phyloP scores from a whole-genome alignment of 352 stramenopile species.

The Globisporangium paroecandrum region DNA sequence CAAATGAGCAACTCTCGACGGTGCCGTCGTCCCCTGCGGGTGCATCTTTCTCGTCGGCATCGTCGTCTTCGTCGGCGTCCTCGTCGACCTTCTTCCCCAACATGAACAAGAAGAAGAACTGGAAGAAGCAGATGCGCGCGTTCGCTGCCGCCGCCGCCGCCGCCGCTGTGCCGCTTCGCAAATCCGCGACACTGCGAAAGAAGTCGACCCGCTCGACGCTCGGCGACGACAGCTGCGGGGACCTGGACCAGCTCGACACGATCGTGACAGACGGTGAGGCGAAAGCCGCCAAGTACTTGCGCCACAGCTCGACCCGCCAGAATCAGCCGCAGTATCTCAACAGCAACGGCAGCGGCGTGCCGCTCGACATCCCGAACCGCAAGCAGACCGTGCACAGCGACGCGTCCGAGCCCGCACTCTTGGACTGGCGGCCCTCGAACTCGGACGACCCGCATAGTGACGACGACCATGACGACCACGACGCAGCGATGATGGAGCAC shows the following conservation, averaged over 20 bases:
- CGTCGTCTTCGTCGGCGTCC: slow-evolving; percentile 15
- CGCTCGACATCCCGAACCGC: slow-evolving; percentile 7
- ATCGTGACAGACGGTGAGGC: slow-evolving; percentile 32
- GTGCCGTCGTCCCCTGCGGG: slow-evolving; percentile 19
- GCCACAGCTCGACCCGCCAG: not conserved
- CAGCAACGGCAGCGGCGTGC: not conserved
- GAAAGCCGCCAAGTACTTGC: slow-evolving; percentile 12
- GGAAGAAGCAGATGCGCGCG: slow-evolving; percentile 19
- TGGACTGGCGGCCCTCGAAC: slow-evolving; percentile 19
- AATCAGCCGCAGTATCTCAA: not conserved
- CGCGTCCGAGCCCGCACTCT: slow-evolving; percentile 16
- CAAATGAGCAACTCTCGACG: slow-evolving; percentile 25
- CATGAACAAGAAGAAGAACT: slow-evolving; percentile 10
- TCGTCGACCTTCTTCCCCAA: slow-evolving; percentile 11
- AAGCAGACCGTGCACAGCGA: slow-evolving; percentile 15
- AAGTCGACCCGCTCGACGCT: slow-evolving; percentile 19
- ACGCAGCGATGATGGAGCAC: not conserved
- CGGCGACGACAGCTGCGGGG: slow-evolving; percentile 16
- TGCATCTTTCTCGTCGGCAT: slow-evolving; percentile 18
- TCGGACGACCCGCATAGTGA: slow-evolving; percentile 6
- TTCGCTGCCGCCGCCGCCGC: slow-evolving; percentile 13
- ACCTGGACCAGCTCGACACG: slow-evolving; percentile 36
- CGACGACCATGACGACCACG: slow-evolving; percentile 7
- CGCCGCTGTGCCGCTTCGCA: slow-evolving; percentile 5
- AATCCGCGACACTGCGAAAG: slow-evolving; percentile 12